Evolutionary conservation across 2,329 filamentous ascomycete genomes (phyloP), one percentile per base, ranked within the genome.

Genomic region (Clonostachys byssicola): DNA sequence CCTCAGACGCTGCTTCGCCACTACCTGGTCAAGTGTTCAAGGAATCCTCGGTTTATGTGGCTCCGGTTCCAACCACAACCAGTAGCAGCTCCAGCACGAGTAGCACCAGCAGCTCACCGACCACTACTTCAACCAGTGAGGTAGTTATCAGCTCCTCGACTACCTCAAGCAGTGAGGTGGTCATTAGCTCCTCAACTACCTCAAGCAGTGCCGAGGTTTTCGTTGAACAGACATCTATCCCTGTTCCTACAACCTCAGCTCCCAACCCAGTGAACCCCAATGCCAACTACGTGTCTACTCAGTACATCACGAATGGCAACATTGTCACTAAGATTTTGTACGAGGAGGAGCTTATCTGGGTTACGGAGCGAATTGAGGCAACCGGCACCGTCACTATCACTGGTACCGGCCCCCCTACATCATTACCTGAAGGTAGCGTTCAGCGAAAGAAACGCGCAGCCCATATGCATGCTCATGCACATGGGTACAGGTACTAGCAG

Each of bases 301-400:
- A 80, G 53, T 81, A 71, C 51, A 51, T 75, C 42, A 83, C 79
- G 16, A 65, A 66, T 9, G 72, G 72, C 45, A 68, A 70, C 41
- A 54, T 72, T 7, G 75, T 85, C 12, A 71, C 71, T 51, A 75
- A 83, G 64, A 72, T 85, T 18, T 60, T 81, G 12, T 80, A 77
- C 73, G 74, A 78, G 45, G 71, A 83, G 63, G 71, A 77, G 42
- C 57, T 73, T 5, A 71, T 81, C 30, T 80, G 74, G 45, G 74
- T 80, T 14, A 81, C 75, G 1, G 63, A 73, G 47, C 60, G 70
- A 23, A 57, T 66, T 13, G 66, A 68, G 20, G 60, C 64, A 18
- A 70, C 70, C 3, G 60, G 67, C 6, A 73, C 73, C 1, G 62
- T 70, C n/a, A 67, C 67, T 3, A 58, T 61, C 12, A 60, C 63